Evolutionary conservation across 1,284 basidiomycete genomes (phyloP).

Genomic region (Cutaneotrichosporon sp.): DNA sequence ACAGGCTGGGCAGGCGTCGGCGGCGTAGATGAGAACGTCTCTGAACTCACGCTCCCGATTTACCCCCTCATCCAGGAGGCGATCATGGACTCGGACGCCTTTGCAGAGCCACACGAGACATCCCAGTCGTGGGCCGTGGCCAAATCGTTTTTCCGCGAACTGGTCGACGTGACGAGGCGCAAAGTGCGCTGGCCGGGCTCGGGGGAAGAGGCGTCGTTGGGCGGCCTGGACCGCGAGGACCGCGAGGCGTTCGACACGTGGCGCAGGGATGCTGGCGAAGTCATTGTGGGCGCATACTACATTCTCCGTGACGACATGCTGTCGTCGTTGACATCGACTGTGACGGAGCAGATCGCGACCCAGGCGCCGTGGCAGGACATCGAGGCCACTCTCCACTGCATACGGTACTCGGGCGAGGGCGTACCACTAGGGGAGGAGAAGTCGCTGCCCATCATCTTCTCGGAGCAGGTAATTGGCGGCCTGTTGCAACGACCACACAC

Average conservation of each 20-base stretch:
- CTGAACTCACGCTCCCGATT: constrained; percentile 75
- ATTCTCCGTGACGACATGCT: constrained; percentile 77
- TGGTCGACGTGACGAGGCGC: constrained; percentile 63
- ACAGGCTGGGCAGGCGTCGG: constrained; percentile 70
- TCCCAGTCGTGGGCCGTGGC: constrained; percentile 55
- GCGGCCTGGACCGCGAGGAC: constrained; percentile 60
- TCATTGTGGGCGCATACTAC: constrained; percentile 86
- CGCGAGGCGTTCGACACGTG: constrained; percentile 51
- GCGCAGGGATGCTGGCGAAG: constrained; percentile 81
- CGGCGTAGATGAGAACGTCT: constrained; percentile 74
- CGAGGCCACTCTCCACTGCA: constrained; percentile 75
- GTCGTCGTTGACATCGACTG: constrained; percentile 60
- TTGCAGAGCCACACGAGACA: constrained; percentile 52
- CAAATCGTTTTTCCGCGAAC: constrained; percentile 68
- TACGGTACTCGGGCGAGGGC: constrained; percentile 79
- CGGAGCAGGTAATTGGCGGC: constrained; percentile 60
- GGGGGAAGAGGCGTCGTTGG: constrained; percentile 46
- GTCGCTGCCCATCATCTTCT: constrained; percentile 64
- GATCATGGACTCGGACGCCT: constrained; percentile 64
- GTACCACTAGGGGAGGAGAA: constrained; percentile 66
- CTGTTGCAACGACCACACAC: constrained; percentile 58
- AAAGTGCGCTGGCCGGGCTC: constrained; percentile 67
- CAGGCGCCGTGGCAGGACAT: constrained; percentile 56
- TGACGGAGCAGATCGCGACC: constrained; percentile 51
- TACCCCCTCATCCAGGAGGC: constrained; percentile 87